A percentile compares a stretch with the other conserved stretches of the same genome.
Evolutionary conservation across 495 filamentous ascomycete species (phyloP).

Genomic region (Chaetomium fimeti): DNA sequence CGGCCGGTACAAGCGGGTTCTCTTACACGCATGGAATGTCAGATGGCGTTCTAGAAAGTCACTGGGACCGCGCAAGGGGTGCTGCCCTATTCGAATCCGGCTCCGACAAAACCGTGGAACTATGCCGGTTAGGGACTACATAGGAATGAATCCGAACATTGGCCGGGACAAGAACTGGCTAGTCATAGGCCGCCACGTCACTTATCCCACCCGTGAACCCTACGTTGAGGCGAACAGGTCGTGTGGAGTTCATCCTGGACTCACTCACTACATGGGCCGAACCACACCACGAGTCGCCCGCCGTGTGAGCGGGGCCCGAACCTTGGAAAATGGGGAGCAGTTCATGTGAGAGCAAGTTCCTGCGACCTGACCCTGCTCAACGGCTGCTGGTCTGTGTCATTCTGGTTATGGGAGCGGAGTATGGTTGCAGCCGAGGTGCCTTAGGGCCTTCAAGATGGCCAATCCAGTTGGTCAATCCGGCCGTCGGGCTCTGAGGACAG

Average conservation of each 20-base stretch:
- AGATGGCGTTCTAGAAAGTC: constrained; percentile 14
- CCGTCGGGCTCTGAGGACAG: neutral
- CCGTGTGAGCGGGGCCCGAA: constrained; percentile 17
- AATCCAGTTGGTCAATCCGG: neutral
- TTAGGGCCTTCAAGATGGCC: neutral
- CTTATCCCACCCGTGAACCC: constrained; percentile 27
- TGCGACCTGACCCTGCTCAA: constrained; percentile 28
- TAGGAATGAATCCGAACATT: neutral
- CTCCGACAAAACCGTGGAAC: constrained; percentile 8
- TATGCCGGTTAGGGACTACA: neutral
- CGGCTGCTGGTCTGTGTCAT: constrained; percentile 5
- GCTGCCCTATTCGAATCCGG: neutral
- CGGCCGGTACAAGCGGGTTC: neutral
- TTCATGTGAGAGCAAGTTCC: constrained; percentile 37
- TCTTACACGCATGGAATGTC: constrained; percentile 7
- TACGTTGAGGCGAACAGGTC: constrained; percentile 14
- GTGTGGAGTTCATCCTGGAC: constrained; percentile 18
- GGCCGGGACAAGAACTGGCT: constrained; percentile 20
- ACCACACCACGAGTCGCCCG: constrained; percentile 8
- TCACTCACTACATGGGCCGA: constrained; percentile 10
- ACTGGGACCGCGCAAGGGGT: neutral
- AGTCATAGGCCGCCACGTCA: constrained; percentile 38
- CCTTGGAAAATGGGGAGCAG: constrained; percentile 22
- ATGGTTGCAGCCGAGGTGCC: constrained; percentile 23
- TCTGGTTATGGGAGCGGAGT: constrained; percentile 19